Percentiles rank a stretch among this genome's conserved stretches.
These are phyloP conservation scores for Saturnispora mendoncae DNA, from an alignment of 805 yeast genomes.

Conservation along the genomic window DNA sequence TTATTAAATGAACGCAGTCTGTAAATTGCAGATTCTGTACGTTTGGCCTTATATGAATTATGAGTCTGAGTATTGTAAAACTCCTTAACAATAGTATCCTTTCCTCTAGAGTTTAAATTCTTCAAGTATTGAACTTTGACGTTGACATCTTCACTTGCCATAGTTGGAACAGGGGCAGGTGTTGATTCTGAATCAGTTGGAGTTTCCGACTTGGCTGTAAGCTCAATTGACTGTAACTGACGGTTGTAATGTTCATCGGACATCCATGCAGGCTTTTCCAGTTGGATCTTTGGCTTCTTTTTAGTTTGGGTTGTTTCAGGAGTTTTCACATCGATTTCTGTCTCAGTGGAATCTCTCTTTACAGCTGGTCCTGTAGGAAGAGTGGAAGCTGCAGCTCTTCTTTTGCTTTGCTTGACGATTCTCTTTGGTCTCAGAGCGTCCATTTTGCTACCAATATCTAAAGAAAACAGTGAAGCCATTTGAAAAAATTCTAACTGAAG, in stretches of 20 bases:
- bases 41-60: constrained; percentile 48
- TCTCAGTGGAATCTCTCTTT: background rate
- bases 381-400: constrained; percentile 1
- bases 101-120: constrained; percentile 29
- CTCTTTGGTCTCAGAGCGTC: constrained; percentile 6
- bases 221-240: constrained; percentile 17
- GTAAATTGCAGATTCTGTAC: constrained; percentile 76
- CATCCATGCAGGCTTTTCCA: constrained; percentile 29
- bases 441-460: background rate
- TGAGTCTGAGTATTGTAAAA: constrained; percentile 84
- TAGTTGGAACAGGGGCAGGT: background rate
- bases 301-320: background rate
- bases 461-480: background rate
- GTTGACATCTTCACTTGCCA: constrained; percentile 17
- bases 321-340: background rate
- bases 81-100: constrained; percentile 62
- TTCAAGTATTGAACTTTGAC: constrained; percentile 21
- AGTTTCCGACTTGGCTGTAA: constrained; percentile 7
- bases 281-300: constrained; percentile 6
- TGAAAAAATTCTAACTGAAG: background rate
- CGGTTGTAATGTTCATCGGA: constrained; percentile 22
- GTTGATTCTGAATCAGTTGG: constrained; percentile 20
- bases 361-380: background rate
- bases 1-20: constrained; percentile 85
- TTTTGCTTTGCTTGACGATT: constrained; percentile 7